phyloP scores from a whole-genome alignment of 1,139 yeast genomes.

The Spathaspora sp. region DNA sequence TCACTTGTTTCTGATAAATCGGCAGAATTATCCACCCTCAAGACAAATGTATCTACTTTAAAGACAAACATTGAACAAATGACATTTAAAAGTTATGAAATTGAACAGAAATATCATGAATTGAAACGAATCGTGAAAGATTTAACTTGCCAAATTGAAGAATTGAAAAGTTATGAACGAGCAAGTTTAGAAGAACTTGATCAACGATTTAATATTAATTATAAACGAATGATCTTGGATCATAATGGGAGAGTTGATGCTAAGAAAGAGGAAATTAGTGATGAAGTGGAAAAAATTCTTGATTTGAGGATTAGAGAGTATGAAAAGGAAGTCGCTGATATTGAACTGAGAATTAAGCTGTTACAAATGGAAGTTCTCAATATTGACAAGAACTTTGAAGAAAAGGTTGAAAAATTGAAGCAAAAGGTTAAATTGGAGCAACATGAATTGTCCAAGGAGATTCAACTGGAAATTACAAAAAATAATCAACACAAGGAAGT shows the following conservation, averaged over 20 bases:
- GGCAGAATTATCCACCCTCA: background rate
- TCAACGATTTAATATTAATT: slow-evolving; percentile 28
- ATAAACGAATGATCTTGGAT: slow-evolving; percentile 32
- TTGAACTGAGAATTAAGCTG: background rate
- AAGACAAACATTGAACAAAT: slow-evolving; percentile 39
- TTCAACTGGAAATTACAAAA: slow-evolving; percentile 17
- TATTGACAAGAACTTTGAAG: slow-evolving; percentile 13
- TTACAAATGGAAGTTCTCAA: background rate
- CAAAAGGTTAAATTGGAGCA: slow-evolving; percentile 12
- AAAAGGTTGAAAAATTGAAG: slow-evolving; percentile 12
- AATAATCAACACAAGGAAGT: slow-evolving; percentile 11
- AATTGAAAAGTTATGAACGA: slow-evolving; percentile 26
- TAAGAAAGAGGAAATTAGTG: slow-evolving; percentile 35
- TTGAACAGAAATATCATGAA: slow-evolving; percentile 31
- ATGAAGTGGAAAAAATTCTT: slow-evolving; percentile 36
- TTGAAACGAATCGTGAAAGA: slow-evolving; percentile 20
- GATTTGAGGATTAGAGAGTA: slow-evolving; percentile 25
- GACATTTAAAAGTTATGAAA: slow-evolving; percentile 32
- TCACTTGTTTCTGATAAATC: background rate
- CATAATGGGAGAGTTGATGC: slow-evolving; percentile 35
- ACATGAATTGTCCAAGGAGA: slow-evolving; percentile 22
- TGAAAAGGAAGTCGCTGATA: slow-evolving; percentile 18
- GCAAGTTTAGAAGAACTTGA: slow-evolving; percentile 29
- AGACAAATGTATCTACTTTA: slow-evolving; percentile 9
- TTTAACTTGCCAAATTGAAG: slow-evolving; percentile 29